A percentile compares a stretch with the other conserved stretches of the same genome.
Evolutionary conservation across 2,329 filamentous ascomycete species (phyloP).

Genomic region (Chaetomium globosum): DNA sequence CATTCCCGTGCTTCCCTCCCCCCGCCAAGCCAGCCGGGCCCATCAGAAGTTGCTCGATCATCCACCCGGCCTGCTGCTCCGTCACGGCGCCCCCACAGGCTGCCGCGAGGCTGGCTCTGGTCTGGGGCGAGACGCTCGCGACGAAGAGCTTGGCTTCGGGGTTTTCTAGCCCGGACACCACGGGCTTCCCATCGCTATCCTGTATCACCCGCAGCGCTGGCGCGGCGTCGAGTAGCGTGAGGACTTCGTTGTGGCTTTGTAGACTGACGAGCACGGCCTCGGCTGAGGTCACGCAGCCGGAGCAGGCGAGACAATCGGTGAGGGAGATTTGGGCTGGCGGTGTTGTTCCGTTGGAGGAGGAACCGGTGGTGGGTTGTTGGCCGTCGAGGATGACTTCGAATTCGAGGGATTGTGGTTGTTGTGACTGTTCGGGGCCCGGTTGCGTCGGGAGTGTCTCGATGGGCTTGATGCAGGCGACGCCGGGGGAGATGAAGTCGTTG

Average conservation of each 20-base stretch:
- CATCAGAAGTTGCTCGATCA: slow-evolving; percentile 79
- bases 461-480: slow-evolving; percentile 97
- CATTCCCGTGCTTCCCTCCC: slow-evolving; percentile 72
- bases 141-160: slow-evolving; percentile 77
- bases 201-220: slow-evolving; percentile 51
- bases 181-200: slow-evolving; percentile 40
- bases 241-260: slow-evolving; percentile 90
- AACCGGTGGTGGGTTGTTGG: slow-evolving; percentile 55
- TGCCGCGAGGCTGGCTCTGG: slow-evolving; percentile 83
- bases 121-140: slow-evolving; percentile 90
- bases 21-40: slow-evolving; percentile 68
- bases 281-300: slow-evolving; percentile 94
- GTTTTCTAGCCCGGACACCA: slow-evolving; percentile 57
- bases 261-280: slow-evolving; percentile 95
- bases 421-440: slow-evolving; percentile 38
- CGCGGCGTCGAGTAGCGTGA: slow-evolving; percentile 74
- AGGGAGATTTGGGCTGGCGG: slow-evolving; percentile 89
- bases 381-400: slow-evolving; percentile 96
- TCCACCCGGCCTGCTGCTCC: slow-evolving; percentile 72
- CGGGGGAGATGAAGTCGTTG: slow-evolving; percentile 98
- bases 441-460: slow-evolving; percentile 82
- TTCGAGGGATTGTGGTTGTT: slow-evolving; percentile 45
- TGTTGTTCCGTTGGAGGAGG: slow-evolving; percentile 40
- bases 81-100: slow-evolving; percentile 73
- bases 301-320: slow-evolving; percentile 96